Evolutionary conservation across 495 filamentous ascomycete genomes (phyloP).

Genomic region (Amniculicola lignicola): DNA sequence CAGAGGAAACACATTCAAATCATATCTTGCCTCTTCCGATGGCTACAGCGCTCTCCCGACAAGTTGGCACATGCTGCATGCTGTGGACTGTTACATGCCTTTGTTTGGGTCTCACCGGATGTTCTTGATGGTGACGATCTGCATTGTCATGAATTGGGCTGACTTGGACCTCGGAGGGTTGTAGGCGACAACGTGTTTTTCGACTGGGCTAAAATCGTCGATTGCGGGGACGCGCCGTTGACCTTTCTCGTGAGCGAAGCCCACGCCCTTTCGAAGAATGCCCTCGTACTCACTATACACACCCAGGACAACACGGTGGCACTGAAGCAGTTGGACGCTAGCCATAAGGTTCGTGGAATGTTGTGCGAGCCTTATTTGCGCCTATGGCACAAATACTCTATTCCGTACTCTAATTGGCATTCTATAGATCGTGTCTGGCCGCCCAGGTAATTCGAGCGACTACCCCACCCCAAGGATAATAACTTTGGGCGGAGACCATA

Average conservation of each 20-base stretch:
- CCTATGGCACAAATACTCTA: not conserved
- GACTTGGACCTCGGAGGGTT: no score
- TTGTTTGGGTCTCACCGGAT: no score
- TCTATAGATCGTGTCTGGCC: slow-evolving; percentile 36
- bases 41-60: no score
- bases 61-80: no score
- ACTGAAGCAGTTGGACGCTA: slow-evolving; percentile 49
- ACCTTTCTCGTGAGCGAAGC: slow-evolving; percentile 45
- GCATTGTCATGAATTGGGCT: no score
- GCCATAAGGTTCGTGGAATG: slow-evolving; percentile 42
- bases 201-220: slow-evolving; percentile 50
- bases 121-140: no score
- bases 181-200: slow-evolving; percentile 47
- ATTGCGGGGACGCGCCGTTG: slow-evolving; percentile 53
- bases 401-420: not conserved
- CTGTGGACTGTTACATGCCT: no score
- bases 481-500: slow-evolving; percentile 53
- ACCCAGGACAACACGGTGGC: slow-evolving; percentile 51
- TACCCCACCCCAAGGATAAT: slow-evolving; percentile 47
- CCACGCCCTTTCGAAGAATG: no score
- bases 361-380: not conserved
- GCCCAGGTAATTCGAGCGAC: slow-evolving; percentile 31
- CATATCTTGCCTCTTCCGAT: no score
- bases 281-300: no score
- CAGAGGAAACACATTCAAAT: no score